Base-by-base conservation (phyloP, 768 basidiomycete species). In the Auriscalpium vulgare region DNA sequence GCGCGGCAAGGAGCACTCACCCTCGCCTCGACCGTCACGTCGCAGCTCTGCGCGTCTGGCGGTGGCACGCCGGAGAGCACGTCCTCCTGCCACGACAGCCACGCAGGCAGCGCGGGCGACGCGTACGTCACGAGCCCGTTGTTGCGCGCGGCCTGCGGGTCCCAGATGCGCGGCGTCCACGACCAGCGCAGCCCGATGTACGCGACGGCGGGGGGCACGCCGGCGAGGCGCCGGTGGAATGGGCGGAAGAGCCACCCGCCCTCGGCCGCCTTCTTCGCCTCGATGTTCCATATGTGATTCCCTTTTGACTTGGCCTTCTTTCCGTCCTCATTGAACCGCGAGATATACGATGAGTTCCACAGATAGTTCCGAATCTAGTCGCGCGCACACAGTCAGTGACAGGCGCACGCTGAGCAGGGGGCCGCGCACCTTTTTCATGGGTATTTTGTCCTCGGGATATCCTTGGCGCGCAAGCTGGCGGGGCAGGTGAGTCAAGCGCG, bases 301-400 rank as follows among this genome's bases (percentile, higher is more conserved):
- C 95, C 95, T 75, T 97, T 97, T 53, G 92, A 95, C 72, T 99
- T 99, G 21, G 95, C 91, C 74, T 99, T 99, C 72, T 97, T 97
- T 37, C 95, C 95, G 68, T 98, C 95, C 66, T 97, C 93, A 68
- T 99, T 99, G 77, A 95, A 98, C 35, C 95, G 89, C 34, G 93
- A 86, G 67, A 99, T 98, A 68, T 88, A 86, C 35, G 85, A 86
- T 64, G 95, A 91, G 58, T 84, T 85, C 95, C 95, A 99, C 50
- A 99, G 82, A 74, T 97, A 99, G 72, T 92, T 86, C 63, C 94
- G 87, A 68, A 91, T 83, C 90, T 92, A 49, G n/a, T 17, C 34
- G 49, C 51, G 43, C 51, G 34, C 53, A 50, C 61, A 62, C 46
- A 62, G 37, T 16, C 52, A 40, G 53, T 29, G 14, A 23, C 55